Conservation (phyloP, 768 basidiomycete genomes). For the Panellus pusillus region DNA sequence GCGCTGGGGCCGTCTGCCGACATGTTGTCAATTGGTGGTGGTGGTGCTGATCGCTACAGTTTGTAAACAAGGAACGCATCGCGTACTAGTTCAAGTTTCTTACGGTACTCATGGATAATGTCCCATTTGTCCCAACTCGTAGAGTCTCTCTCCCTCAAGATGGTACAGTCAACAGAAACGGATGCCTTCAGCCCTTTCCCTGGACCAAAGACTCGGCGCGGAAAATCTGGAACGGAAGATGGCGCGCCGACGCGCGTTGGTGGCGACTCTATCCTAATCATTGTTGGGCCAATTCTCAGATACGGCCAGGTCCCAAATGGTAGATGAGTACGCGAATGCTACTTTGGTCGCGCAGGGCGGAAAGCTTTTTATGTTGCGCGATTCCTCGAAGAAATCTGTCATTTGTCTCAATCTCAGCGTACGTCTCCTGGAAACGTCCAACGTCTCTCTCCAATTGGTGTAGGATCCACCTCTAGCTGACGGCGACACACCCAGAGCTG, state of each 20-base stretch:
- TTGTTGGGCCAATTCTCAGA: constrained; percentile 26
- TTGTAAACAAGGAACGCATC: too few species aligned
- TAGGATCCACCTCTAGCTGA: not conserved
- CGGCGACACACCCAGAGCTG: constrained; percentile 31
- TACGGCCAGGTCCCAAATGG: constrained; percentile 38
- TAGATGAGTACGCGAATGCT: constrained; percentile 50
- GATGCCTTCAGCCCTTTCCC: constrained; percentile 9
- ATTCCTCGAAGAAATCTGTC: not conserved
- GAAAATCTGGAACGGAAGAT: not conserved
- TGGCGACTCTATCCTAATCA: too few species aligned
- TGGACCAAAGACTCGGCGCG: constrained; percentile 1
- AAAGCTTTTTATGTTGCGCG: constrained; percentile 39
- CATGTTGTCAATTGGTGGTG: too few species aligned
- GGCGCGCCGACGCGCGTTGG: not conserved
- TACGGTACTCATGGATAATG: too few species aligned
- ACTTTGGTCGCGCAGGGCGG: constrained; percentile 47
- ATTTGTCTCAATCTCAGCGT: not conserved
- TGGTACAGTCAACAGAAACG: not conserved
- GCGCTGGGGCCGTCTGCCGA: too few species aligned
- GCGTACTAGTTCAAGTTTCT: too few species aligned
- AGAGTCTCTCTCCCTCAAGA: not conserved
- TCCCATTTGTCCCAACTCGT: not conserved
- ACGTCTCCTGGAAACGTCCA: not conserved
- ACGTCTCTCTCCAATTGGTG: not conserved
- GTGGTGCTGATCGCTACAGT: too few species aligned